Conservation (phyloP, 2,329 filamentous ascomycete genomes). For the Dactylellina cionopaga region DNA sequence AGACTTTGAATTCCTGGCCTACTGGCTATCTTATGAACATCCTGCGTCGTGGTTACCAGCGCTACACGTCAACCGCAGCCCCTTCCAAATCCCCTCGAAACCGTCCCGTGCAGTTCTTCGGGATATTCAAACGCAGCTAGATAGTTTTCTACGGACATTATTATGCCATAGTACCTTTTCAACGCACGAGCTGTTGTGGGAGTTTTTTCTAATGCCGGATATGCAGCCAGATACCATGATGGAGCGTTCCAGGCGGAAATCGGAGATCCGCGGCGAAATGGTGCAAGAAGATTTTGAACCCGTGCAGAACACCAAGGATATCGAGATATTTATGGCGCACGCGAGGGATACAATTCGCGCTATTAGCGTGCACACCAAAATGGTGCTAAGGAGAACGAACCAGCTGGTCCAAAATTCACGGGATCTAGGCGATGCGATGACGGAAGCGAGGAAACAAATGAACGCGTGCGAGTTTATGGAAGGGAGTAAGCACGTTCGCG, state of each 20-base stretch:
- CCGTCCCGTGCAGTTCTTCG: slow-evolving; percentile 86
- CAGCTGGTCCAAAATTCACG: slow-evolving; percentile 17
- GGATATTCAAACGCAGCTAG: slow-evolving; percentile 85
- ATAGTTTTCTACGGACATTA: slow-evolving; percentile 87
- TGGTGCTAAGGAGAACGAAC: slow-evolving; percentile 77
- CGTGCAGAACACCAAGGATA: slow-evolving; percentile 82
- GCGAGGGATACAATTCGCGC: slow-evolving; percentile 88
- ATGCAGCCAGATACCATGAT: slow-evolving; percentile 90
- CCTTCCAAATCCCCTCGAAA: slow-evolving; percentile 91
- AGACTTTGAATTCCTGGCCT: slow-evolving; percentile 91
- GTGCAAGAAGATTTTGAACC: slow-evolving; percentile 90
- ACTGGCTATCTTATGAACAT: slow-evolving; percentile 85
- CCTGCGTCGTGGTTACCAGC: slow-evolving; percentile 94
- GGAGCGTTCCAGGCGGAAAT: slow-evolving; percentile 85
- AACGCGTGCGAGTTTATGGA: slow-evolving; percentile 56
- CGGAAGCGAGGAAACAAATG: slow-evolving; percentile 53
- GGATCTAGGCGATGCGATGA: slow-evolving; percentile 67
- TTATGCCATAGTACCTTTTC: slow-evolving; percentile 90
- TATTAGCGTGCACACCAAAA: slow-evolving; percentile 83
- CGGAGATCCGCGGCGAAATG: slow-evolving; percentile 81
- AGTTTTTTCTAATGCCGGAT: slow-evolving; percentile 97
- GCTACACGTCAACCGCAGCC: slow-evolving; percentile 79
- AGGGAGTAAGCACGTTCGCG: slow-evolving; percentile 68
- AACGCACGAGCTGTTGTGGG: slow-evolving; percentile 97
- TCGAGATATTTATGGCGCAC: slow-evolving; percentile 91